Percentiles rank a stretch among this genome's conserved stretches.
These are phyloP conservation scores for Rhododendron mucronatum DNA, from an alignment of 148 eudicot genomes.

Conservation along the genomic window DNA sequence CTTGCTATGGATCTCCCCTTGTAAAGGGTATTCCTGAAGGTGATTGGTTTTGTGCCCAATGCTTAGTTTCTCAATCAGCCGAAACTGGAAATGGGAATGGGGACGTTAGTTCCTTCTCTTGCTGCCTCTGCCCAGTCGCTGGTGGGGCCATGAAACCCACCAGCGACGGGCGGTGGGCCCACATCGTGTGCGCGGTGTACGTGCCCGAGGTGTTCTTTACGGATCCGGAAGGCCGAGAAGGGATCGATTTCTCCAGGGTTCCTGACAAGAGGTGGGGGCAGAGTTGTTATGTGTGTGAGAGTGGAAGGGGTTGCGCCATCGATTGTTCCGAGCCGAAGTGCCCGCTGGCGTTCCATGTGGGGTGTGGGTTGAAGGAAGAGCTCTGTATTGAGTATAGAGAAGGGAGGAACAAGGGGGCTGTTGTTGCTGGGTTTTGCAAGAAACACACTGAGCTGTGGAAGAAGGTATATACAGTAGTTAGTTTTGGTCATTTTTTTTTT, in stretches of 20 bases:
- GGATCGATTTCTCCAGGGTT: conserved; percentile 60
- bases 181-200: conserved; percentile 63
- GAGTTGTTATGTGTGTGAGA: conserved; percentile 55
- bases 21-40: conserved; percentile 65
- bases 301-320: conserved; percentile 56
- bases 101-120: conserved; percentile 7
- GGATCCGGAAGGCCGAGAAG: conserved; percentile 71
- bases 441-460: conserved; percentile 77
- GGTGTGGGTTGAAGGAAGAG: conserved; percentile 74
- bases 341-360: conserved; percentile 61
- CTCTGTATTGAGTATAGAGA: conserved; percentile 72
- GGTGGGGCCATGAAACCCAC: conserved; percentile 81
- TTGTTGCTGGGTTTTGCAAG: conserved; percentile 85
- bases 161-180: conserved; percentile 61
- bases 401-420: conserved; percentile 47
- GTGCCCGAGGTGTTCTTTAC: conserved; percentile 86
- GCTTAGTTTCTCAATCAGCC: conserved; percentile 21
- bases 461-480: conserved; percentile 32
- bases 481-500: background rate
- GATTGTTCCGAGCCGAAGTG: conserved; percentile 86
- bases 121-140: conserved; percentile 63
- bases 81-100: background rate
- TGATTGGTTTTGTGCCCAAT: conserved; percentile 81
- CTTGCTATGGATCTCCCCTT: conserved; percentile 77
- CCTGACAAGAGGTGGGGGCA: conserved; percentile 52